Base-by-base conservation (phyloP, 805 yeast genomes). In the Zygosaccharomyces rouxii region DNA sequence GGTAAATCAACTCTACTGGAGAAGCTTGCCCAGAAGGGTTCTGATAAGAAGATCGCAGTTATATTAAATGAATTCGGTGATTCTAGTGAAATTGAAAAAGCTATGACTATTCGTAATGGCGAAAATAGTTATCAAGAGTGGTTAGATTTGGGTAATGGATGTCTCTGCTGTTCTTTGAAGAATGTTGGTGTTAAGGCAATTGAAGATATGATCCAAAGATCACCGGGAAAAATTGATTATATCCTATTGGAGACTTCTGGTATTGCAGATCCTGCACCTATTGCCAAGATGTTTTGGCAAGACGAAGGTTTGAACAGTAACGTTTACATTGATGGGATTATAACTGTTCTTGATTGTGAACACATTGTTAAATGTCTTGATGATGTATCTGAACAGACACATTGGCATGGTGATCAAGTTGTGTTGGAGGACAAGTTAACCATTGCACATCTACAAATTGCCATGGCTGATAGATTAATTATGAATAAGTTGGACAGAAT, bases 241-340 rank as follows among this genome's bases (percentile, higher is more conserved):
- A 89, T 94, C n/a, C 65, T 94, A 21, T 71, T 94, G 46, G 99
- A 94, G 63, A 94, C 99, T 0, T 89, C 96, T 0, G 99, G 99
- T 0, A 76, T 94, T 13, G 99, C 99, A 0, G 98, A 94, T 62
- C 99, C 99, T 0, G 97, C 90, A 0, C 98, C 98, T 0, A 89
- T 94, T 23, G 97, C 97, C 4, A 80, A 83, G 54, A 92, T 92
- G 97, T 94, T 94, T 68, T 94, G 99, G 99, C 75, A 90, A 26
- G 99, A 94, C 64, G 92, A 87, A 21, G 97, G 90, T 0, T 72
- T 94, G 49, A 76, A 83, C 13, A 83, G 96, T 3, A 83, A 82
- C 55, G 89, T 94, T 1, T 86, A 87, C 63, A 83, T 94, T 28
- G 98, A 92, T 66, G 96, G 96, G 0, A 88, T 92, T 4, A 77